A percentile compares a stretch with the other conserved stretches of the same genome.
These are phyloP conservation scores for Solanum corneliomulleri DNA, from an alignment of 257 asterid genomes.

Conservation along the genomic window DNA sequence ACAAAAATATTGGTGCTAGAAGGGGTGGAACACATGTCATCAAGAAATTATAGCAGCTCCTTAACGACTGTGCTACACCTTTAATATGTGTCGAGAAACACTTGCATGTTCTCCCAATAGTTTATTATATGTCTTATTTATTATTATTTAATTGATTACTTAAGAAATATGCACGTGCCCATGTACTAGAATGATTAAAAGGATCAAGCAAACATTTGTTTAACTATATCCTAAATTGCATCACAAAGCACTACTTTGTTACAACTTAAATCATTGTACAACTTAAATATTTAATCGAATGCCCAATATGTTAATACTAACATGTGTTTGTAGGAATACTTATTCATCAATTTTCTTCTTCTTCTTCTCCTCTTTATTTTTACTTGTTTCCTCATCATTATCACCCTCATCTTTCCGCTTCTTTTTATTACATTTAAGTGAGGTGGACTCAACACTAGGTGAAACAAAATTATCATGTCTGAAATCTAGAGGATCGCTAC, in stretches of 20 bases:
- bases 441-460: not conserved
- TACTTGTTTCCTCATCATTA: not conserved
- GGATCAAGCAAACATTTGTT: not conserved
- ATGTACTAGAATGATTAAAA: not conserved
- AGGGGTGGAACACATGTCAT: no score
- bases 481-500: not conserved
- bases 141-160: no score
- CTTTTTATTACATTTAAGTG: not conserved
- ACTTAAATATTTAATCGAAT: not conserved
- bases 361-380: not conserved
- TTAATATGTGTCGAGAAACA: no score
- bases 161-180: no score
- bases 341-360: not conserved
- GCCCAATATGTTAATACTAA: no score
- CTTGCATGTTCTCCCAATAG: no score
- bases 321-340: not conserved
- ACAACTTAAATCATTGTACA: not conserved
- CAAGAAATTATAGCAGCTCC: no score
- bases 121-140: not conserved
- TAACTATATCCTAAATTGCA: not conserved
- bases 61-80: no score
- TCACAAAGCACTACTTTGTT: not conserved
- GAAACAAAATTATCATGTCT: not conserved
- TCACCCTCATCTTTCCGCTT: not conserved
- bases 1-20: no score